phyloP scores from a whole-genome alignment of 306 rosid species.

The Cicer bijugum region DNA sequence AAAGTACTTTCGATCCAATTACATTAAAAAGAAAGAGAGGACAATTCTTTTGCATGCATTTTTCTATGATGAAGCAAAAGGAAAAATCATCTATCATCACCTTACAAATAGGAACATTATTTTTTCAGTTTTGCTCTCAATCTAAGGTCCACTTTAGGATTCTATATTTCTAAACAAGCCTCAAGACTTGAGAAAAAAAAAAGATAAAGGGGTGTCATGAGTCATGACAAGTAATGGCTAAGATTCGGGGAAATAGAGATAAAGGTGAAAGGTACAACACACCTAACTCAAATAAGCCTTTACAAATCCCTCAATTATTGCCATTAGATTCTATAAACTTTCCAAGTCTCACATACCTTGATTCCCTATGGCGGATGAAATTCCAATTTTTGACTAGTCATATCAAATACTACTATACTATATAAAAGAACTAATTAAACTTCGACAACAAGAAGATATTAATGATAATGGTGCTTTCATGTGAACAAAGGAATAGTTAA shows the following conservation, averaged over 20 bases:
- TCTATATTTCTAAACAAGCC: conserved; percentile 46
- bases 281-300: conserved; percentile 54
- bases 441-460: conserved; percentile 29
- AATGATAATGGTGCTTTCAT: conserved; percentile 20
- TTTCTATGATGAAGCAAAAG: conserved; percentile 10
- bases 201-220: conserved; percentile 30
- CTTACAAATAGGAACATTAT: conserved; percentile 38
- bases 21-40: background rate
- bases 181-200: conserved; percentile 34
- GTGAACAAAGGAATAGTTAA: conserved; percentile 2
- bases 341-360: conserved; percentile 13
- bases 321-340: conserved; percentile 37
- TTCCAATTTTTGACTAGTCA: conserved; percentile 46
- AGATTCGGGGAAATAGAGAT: conserved; percentile 40
- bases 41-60: background rate
- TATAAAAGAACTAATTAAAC: background rate
- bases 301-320: conserved; percentile 45
- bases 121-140: conserved; percentile 20
- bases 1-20: background rate
- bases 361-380: conserved; percentile 16
- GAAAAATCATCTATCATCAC: conserved; percentile 5
- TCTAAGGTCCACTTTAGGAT: conserved; percentile 46
- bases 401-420: background rate
- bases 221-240: conserved; percentile 23
- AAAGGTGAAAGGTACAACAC: conserved; percentile 53